Evolutionary conservation across 2,329 filamentous ascomycete genomes (phyloP), one percentile per base, ranked within the genome.

Genomic region (Achaetomium macrosporum): DNA sequence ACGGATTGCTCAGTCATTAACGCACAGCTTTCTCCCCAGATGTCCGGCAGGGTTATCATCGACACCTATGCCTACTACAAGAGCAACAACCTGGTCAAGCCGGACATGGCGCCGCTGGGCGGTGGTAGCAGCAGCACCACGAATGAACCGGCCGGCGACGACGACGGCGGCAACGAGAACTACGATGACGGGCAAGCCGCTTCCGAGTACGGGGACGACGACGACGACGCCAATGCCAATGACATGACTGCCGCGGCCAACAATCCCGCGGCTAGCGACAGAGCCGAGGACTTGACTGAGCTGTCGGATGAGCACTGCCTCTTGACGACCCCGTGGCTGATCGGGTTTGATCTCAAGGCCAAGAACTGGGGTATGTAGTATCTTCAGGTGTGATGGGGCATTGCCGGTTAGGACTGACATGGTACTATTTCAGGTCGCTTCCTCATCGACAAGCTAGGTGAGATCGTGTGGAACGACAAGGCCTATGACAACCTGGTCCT

Each of bases 401-500:
- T n/a, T n/a, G n/a, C n/a, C n/a, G n/a, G n/a, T n/a, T n/a, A n/a
- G n/a, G n/a, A n/a, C 42, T 45, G 19, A 50, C 35, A 19, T 11
- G 16, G 6, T 4, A 11, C 33, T 11, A 12, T 15, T 10, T 17
- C 43, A 56, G 60, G 57, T 16, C 50, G 51, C 3, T 61, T 67
- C 19, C 53, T 52, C 15, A 52, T 67, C 3, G 62, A 67, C 36
- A 54, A 66, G 5, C 54, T 68, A 5, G n/a, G 55, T 15, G 59
- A 63, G 1, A 64, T 69, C 9, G 53, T 41, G 2, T 72, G 69
- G 68, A 70, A 70, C 44, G 66, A 68, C 43, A 59, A 64, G 3
- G 66, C 68, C 0, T 71, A 69, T 52, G 63, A 69, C 0, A 67
- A 68, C 33, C 64, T 73, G 2, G 66, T 71, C 1, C 64, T 72